phyloP scores from a whole-genome alignment of 2,329 filamentous ascomycete genomes.

The Massarina eburnea region DNA sequence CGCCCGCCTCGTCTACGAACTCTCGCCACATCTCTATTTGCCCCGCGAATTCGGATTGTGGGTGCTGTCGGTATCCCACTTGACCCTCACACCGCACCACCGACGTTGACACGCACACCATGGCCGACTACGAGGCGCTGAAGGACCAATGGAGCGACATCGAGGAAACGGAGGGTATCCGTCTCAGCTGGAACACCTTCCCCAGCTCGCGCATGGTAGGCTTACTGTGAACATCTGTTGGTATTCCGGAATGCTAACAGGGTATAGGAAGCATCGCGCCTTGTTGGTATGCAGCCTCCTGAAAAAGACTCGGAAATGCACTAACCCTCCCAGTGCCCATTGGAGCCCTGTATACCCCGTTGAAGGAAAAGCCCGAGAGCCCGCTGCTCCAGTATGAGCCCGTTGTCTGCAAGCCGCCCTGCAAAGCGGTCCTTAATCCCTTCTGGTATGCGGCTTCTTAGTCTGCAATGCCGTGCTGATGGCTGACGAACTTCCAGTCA shows the following conservation, averaged over 20 bases:
- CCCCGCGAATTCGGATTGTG: slow-evolving; percentile 35
- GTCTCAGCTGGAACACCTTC: slow-evolving; percentile 98
- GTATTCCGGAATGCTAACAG: slow-evolving; percentile 27
- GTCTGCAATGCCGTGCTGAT: not conserved
- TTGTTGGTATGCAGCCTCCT: slow-evolving; percentile 57
- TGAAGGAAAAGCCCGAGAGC: slow-evolving; percentile 91
- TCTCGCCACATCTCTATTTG: slow-evolving; percentile 13
- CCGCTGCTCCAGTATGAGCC: slow-evolving; percentile 93
- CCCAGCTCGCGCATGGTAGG: slow-evolving; percentile 90
- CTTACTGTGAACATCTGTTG: slow-evolving; percentile 9
- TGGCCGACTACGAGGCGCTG: slow-evolving; percentile 84
- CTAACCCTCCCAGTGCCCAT: slow-evolving; percentile 68
- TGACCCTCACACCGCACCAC: slow-evolving; percentile 10
- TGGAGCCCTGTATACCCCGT: slow-evolving; percentile 89
- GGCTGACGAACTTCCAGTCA: slow-evolving; percentile 56
- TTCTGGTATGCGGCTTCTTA: slow-evolving; percentile 71
- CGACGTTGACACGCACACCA: slow-evolving; percentile 45
- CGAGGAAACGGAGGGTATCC: slow-evolving; percentile 93
- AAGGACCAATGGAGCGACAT: slow-evolving; percentile 97
- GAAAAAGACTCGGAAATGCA: not conserved
- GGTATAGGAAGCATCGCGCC: slow-evolving; percentile 80
- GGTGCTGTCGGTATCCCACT: slow-evolving; percentile 26
- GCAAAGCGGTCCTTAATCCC: slow-evolving; percentile 92
- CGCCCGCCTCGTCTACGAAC: slow-evolving; percentile 1
- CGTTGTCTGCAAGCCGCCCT: slow-evolving; percentile 94